These are phyloP conservation scores for Apophysomyces elegans DNA, from an alignment of 371 early-diverging fungal genomes.

Conservation along the genomic window DNA sequence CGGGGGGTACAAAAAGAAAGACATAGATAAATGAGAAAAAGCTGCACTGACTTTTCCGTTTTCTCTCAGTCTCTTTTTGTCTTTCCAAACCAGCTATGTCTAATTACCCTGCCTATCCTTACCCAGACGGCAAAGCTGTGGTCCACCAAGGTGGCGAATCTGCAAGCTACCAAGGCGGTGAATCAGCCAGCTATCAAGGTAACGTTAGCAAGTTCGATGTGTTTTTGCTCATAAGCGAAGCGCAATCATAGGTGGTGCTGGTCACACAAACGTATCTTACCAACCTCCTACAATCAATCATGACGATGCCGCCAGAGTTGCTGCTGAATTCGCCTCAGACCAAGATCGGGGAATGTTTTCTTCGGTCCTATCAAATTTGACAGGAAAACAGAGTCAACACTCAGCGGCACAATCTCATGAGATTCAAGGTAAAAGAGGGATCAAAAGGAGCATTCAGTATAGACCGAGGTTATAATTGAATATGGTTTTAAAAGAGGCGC, in stretches of 20 bases:
- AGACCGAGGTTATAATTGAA: background rate
- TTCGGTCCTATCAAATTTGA: slow-evolving; percentile 27
- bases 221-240: background rate
- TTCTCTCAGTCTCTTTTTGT: background rate
- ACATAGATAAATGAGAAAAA: background rate
- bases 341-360: slow-evolving; percentile 27
- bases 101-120: background rate
- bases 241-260: background rate
- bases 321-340: slow-evolving; percentile 20
- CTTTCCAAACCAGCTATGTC: background rate
- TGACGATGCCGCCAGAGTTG: slow-evolving; percentile 21
- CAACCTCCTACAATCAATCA: slow-evolving; percentile 14
- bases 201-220: too few relatives aligned
- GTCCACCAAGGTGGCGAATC: slow-evolving; percentile 37
- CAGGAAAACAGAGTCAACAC: slow-evolving; percentile 22
- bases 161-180: slow-evolving; percentile 32
- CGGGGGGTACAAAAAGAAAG: background rate
- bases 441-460: background rate
- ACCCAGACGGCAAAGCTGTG: slow-evolving; percentile 15
- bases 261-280: background rate
- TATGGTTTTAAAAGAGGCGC: background rate
- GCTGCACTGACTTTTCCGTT: background rate
- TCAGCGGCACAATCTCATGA: slow-evolving; percentile 33
- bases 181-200: background rate
- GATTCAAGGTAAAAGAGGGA: slow-evolving; percentile 24